phyloP scores from a whole-genome alignment of 495 filamentous ascomycete species.

The Chaetomium fimeti region DNA sequence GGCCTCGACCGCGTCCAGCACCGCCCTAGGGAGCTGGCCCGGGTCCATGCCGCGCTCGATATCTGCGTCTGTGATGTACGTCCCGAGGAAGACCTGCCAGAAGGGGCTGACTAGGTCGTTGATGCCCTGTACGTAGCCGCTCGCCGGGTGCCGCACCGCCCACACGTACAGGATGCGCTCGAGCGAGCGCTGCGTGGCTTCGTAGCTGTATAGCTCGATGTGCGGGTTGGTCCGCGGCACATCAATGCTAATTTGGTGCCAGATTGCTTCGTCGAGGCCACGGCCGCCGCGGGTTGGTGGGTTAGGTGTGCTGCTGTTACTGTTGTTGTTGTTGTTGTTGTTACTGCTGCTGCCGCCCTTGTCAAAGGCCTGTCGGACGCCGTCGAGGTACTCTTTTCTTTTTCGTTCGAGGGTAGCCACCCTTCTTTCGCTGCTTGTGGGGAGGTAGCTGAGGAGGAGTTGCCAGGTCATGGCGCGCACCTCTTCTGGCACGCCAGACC shows the following conservation, averaged over 20 bases:
- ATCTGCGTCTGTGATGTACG: slow-evolving; percentile 90
- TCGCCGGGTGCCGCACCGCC: slow-evolving; percentile 95
- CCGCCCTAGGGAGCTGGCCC: slow-evolving; percentile 82
- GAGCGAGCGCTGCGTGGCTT: slow-evolving; percentile 89
- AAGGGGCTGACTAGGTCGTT: slow-evolving; percentile 98
- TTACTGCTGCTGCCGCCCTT: slow-evolving; percentile 42
- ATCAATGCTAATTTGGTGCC: slow-evolving; percentile 99
- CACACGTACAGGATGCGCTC: slow-evolving; percentile 96
- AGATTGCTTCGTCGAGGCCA: slow-evolving; percentile 90
- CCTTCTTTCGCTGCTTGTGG: slow-evolving; percentile 87
- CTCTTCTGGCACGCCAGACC: slow-evolving; percentile 92
- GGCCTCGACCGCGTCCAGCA: slow-evolving; percentile 94
- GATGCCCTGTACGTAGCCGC: slow-evolving; percentile 97
- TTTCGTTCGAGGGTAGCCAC: slow-evolving; percentile 91
- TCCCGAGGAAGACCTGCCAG: slow-evolving; percentile 93
- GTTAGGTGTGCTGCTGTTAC: slow-evolving; percentile 21
- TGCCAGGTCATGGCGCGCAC: slow-evolving; percentile 99
- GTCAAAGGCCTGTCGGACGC: slow-evolving; percentile 92
- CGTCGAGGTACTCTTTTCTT: slow-evolving; percentile 94
- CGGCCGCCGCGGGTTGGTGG: slow-evolving; percentile 40
- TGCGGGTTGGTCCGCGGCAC: slow-evolving; percentile 96
- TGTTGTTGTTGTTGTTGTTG: slow-evolving; percentile 12
- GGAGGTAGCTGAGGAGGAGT: slow-evolving; percentile 88
- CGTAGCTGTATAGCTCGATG: slow-evolving; percentile 89
- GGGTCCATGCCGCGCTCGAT: slow-evolving; percentile 95